Evolutionary conservation across 1,284 basidiomycete genomes (phyloP).

Genomic region (Fistulina hepatica): DNA sequence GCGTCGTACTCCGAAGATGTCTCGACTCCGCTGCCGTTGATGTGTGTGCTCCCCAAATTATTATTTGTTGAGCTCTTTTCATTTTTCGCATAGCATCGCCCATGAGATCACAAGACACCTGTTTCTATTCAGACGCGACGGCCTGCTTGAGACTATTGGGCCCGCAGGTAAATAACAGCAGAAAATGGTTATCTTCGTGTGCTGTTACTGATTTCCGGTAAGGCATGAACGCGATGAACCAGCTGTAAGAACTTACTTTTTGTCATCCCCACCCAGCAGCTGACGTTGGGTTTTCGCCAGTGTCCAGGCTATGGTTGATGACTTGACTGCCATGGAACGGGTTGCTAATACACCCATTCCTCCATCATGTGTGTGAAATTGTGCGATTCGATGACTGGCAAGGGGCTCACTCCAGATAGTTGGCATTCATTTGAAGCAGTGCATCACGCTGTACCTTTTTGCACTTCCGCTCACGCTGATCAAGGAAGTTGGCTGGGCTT

Average conservation of each 20-base stretch:
- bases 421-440: conserved; percentile 87
- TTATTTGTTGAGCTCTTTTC: conserved; percentile 9
- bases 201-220: conserved; percentile 3
- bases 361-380: conserved; percentile 43
- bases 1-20: conserved; percentile 40
- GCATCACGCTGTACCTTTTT: conserved; percentile 81
- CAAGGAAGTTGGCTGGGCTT: conserved; percentile 68
- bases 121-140: conserved; percentile 67
- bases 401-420: conserved; percentile 29
- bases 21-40: conserved; percentile 62
- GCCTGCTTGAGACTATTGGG: conserved; percentile 73
- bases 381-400: conserved; percentile 4
- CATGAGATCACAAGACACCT: conserved; percentile 64
- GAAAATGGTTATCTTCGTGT: conserved; percentile 1
- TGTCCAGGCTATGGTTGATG: conserved; percentile 70
- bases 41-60: conserved; percentile 33
- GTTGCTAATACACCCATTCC: conserved; percentile 79
- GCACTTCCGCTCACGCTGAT: conserved; percentile 78
- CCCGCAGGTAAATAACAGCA: conserved; percentile 64
- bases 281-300: conserved; percentile 28
- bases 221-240: conserved; percentile 70
- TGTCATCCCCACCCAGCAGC: too few species aligned
- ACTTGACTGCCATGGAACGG: conserved; percentile 77
- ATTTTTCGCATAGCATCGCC: conserved; percentile 42
- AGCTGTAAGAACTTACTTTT: conserved; percentile 31